Conservation (phyloP, 306 rosid species). For the Alnus rubra region DNA sequence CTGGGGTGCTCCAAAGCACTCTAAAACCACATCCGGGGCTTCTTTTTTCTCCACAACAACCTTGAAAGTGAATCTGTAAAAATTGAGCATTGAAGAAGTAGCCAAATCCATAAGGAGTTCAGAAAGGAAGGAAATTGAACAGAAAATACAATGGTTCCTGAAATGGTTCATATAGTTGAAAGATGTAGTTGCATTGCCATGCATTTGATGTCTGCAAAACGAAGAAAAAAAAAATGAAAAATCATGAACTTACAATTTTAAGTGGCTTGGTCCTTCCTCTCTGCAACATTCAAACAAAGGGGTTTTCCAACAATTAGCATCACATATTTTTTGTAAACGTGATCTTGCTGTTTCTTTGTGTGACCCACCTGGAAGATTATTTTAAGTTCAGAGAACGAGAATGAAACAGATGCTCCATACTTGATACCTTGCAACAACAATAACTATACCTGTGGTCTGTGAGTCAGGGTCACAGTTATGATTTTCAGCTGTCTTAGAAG, state of each 20-base stretch:
- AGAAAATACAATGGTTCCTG: not conserved
- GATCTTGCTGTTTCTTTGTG: conserved; percentile 55
- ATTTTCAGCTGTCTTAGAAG: conserved; percentile 22
- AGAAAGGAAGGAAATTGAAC: not conserved
- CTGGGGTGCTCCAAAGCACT: conserved; percentile 52
- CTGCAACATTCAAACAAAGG: conserved; percentile 71
- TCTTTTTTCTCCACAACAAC: conserved; percentile 67
- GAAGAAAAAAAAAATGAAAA: not conserved
- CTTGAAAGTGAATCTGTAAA: conserved; percentile 65
- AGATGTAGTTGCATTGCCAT: too few relatives aligned
- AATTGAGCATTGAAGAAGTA: not conserved
- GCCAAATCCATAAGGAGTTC: conserved; percentile 17
- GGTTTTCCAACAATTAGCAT: conserved; percentile 59
- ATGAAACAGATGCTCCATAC: not conserved
- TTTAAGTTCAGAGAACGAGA: conserved; percentile 20
- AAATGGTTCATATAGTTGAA: not conserved
- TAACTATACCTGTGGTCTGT: conserved; percentile 45
- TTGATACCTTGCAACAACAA: conserved; percentile 23
- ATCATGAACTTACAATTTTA: conserved; percentile 44
- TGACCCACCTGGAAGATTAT: conserved; percentile 36
- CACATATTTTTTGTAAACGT: conserved; percentile 66
- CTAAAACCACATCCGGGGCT: conserved; percentile 40
- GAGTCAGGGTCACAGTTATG: conserved; percentile 30
- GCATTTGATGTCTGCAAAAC: too few relatives aligned
- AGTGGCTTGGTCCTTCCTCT: conserved; percentile 82